These are phyloP conservation scores for Saturnispora galanensis DNA, from an alignment of 805 yeast genomes.

Conservation along the genomic window DNA sequence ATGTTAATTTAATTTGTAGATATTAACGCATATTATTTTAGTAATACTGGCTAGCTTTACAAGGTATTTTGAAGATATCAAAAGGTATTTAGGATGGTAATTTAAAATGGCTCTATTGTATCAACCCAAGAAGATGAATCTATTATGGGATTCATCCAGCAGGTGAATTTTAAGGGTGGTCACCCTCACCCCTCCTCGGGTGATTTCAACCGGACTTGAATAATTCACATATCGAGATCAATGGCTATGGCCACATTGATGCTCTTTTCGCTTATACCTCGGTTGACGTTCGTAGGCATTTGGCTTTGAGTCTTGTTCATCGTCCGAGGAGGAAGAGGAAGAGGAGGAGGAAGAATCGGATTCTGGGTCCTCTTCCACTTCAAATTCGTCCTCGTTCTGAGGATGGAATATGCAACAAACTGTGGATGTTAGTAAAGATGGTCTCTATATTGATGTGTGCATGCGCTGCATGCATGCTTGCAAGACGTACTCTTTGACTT, in stretches of 20 bases:
- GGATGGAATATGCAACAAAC: constrained; percentile 86
- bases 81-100: no score
- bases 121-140: no score
- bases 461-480: background rate
- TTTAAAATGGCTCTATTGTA: no score
- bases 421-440: constrained; percentile 13
- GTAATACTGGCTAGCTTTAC: no score
- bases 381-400: constrained; percentile 40
- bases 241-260: constrained; percentile 9
- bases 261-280: constrained; percentile 31
- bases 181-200: no score
- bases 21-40: no score
- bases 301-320: constrained; percentile 34
- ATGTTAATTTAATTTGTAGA: no score
- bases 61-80: no score
- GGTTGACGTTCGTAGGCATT: constrained; percentile 89
- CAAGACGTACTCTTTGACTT: constrained; percentile 56
- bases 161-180: no score
- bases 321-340: constrained; percentile 16
- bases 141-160: no score
- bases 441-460: background rate
- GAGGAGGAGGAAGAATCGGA: constrained; percentile 17
- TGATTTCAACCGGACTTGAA: no score
- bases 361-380: constrained; percentile 16
- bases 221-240: background rate